Evolutionary conservation across 2,329 filamentous ascomycete genomes (phyloP).

Genomic region (Aureobasidium melanogenum): DNA sequence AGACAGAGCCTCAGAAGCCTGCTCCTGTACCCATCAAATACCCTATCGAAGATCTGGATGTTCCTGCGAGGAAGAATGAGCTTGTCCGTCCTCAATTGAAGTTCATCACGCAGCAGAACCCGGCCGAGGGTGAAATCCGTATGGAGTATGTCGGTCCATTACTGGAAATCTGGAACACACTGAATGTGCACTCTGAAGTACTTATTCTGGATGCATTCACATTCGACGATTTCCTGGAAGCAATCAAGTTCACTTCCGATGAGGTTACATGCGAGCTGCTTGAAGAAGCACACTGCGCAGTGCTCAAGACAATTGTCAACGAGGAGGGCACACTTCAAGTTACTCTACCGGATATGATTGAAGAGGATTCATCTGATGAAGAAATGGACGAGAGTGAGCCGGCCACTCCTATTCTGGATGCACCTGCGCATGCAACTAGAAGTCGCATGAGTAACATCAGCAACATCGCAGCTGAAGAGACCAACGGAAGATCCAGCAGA

Average conservation of each 20-base stretch:
- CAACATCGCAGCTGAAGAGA: slow-evolving; percentile 62
- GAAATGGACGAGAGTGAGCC: slow-evolving; percentile 52
- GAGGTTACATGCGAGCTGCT: slow-evolving; percentile 74
- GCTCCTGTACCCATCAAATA: slow-evolving; percentile 78
- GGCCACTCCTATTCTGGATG: slow-evolving; percentile 57
- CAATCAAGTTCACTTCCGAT: slow-evolving; percentile 67
- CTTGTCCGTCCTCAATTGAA: slow-evolving; percentile 64
- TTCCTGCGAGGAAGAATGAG: slow-evolving; percentile 57
- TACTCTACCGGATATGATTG: slow-evolving; percentile 64
- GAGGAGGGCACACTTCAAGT: slow-evolving; percentile 73
- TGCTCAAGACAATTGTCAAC: slow-evolving; percentile 78
- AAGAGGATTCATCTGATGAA: slow-evolving; percentile 62
- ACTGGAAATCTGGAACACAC: slow-evolving; percentile 88
- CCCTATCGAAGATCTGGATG: slow-evolving; percentile 86
- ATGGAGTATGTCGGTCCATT: slow-evolving; percentile 81
- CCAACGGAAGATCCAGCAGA: slow-evolving; percentile 23
- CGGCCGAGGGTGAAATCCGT: slow-evolving; percentile 49
- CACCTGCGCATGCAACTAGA: slow-evolving; percentile 69
- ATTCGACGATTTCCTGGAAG: slow-evolving; percentile 90
- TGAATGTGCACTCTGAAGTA: slow-evolving; percentile 96
- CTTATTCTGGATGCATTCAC: slow-evolving; percentile 95
- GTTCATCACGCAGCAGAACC: slow-evolving; percentile 47
- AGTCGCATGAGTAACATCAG: slow-evolving; percentile 59
- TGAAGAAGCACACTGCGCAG: slow-evolving; percentile 82
- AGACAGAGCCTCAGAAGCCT: slow-evolving; percentile 27